Evolutionary conservation across 139 green algal genomes (phyloP), one percentile per base, ranked within the genome.

Genomic region (Penium margaritaceum): DNA sequence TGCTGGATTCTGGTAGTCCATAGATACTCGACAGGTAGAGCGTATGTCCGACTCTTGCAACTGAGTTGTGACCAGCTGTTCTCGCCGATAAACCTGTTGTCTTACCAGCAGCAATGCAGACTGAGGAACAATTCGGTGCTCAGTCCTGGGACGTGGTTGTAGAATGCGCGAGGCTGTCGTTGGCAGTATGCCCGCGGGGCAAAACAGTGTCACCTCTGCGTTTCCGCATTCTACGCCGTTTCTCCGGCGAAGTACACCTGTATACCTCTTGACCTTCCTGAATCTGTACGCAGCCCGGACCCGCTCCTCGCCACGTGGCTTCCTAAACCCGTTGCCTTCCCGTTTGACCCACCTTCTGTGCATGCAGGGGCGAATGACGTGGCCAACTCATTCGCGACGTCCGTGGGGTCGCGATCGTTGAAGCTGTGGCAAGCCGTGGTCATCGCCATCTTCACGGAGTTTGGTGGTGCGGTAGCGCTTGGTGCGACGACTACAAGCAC

Each of bases 301-400:
- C 19, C 21, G 46, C 19, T 57, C 19, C 21, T 57, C 21, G 19
- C 46, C 19, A 24, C 21, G 19, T 57, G 21, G 46, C 19, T 24
- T 24, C 19, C 19, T 24, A 57, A 57, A 57, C n/a, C n/a, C n/a
- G 71, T 80, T 35, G 38, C 51, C 3, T 71, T 80, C 29, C 21
- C 37, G 19, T 67, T 80, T 32, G 63, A 81, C 9, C 12, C 14
- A 57, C 12, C 14, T 9, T 7, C 30, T 79, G 29, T 71, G 75
- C 24, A 85, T n/a, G n/a, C 81, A 35, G 80, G 80, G 17, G 71
- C 75, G 15, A 85, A 85, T 65, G 81, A 84, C 63, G 66, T 55
- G 4, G 71, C 72, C 47, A 84, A 79, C 72, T 83, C 73, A 6
- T 86, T 85, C 38, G 83, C 58, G 7, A 85, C 83, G 3, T 86